These are phyloP conservation scores for Tetrapyrgos nigripes DNA, from an alignment of 1,284 basidiomycete species.

Conservation along the genomic window DNA sequence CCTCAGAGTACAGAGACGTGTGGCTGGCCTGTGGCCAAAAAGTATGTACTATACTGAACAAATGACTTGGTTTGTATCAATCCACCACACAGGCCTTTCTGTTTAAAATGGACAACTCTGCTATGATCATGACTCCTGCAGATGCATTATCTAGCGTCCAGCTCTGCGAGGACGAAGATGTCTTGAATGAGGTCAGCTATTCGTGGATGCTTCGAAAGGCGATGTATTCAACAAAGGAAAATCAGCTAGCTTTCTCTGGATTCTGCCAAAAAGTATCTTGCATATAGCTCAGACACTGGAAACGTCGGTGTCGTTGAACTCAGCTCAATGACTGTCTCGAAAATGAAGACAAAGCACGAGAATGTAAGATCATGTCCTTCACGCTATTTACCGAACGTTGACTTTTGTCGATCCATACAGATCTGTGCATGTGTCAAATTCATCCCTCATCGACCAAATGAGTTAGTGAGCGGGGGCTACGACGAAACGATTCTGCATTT, in stretches of 20 bases:
- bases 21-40: constrained; percentile 69
- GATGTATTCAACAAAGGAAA: constrained; percentile 30
- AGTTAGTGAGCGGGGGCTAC: constrained; percentile 79
- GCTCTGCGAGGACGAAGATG: constrained; percentile 60
- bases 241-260: constrained; percentile 67
- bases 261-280: constrained; percentile 59
- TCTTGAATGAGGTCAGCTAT: constrained; percentile 68
- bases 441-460: constrained; percentile 69
- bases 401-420: too few relatives aligned
- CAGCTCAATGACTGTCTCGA: constrained; percentile 47
- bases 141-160: constrained; percentile 54
- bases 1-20: constrained; percentile 47
- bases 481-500: constrained; percentile 73
- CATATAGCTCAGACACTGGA: constrained; percentile 75
- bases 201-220: constrained; percentile 5
- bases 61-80: constrained; percentile 18
- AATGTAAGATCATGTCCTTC: constrained; percentile 49
- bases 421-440: constrained; percentile 73
- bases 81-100: constrained; percentile 36
- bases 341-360: constrained; percentile 67
- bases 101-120: constrained; percentile 50
- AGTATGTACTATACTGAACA: constrained; percentile 48
- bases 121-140: constrained; percentile 52
- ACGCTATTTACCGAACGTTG: constrained; percentile 14
- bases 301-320: constrained; percentile 69